These are phyloP conservation scores for Prunella vulgaris DNA, from an alignment of 257 asterid species.

Conservation along the genomic window DNA sequence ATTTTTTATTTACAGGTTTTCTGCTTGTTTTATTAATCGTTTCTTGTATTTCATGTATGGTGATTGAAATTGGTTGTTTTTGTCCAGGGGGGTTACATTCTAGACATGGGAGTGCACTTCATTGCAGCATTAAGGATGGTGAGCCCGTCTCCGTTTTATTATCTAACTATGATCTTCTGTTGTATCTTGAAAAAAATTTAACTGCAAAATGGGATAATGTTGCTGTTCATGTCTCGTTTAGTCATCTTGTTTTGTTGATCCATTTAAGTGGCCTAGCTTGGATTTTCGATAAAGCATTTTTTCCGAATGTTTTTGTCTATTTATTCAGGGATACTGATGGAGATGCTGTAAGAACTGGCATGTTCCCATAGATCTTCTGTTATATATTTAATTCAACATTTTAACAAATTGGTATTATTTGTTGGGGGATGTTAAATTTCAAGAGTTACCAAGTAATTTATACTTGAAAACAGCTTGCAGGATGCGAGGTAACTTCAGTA, in stretches of 20 bases:
- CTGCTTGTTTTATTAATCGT: background rate
- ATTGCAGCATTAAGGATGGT: constrained; percentile 73
- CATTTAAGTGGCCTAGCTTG: background rate
- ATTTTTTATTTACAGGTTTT: background rate
- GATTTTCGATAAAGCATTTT: background rate
- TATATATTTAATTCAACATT: too few relatives aligned
- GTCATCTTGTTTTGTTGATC: background rate
- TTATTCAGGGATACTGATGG: too few relatives aligned
- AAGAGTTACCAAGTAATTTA: background rate
- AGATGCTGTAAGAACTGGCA: too few relatives aligned
- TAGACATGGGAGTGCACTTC: constrained; percentile 71
- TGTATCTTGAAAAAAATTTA: background rate
- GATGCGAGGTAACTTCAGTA: constrained; percentile 53
- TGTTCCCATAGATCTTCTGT: too few relatives aligned
- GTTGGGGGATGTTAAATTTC: background rate
- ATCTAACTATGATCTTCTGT: background rate
- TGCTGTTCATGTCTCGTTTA: background rate
- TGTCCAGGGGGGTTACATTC: constrained; percentile 69
- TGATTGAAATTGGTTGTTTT: background rate
- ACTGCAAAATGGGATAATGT: background rate
- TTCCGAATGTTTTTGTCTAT: background rate
- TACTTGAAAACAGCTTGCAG: constrained; percentile 41
- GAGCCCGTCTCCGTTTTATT: constrained; percentile 12
- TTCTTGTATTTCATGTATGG: background rate
- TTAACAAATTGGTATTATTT: too few relatives aligned